phyloP scores from a whole-genome alignment of 2,329 filamentous ascomycete species.

The Cladophialophora exuberans region DNA sequence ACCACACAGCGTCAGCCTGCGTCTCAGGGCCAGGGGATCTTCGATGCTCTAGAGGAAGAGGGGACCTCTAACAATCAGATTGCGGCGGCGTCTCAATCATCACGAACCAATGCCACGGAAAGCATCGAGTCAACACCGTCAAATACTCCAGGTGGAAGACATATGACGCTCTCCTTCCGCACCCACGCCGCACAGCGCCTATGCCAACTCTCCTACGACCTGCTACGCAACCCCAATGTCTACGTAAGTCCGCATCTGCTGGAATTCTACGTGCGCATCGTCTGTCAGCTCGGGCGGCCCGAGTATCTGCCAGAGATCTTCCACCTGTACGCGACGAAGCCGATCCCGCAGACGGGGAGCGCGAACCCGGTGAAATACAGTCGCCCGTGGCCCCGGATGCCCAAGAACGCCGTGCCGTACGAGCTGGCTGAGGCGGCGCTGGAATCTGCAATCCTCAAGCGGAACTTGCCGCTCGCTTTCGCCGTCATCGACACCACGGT shows the following conservation, averaged over 20 bases:
- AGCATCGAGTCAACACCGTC: conserved; percentile 24
- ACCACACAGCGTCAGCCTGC: conserved; percentile 1
- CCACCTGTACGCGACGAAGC: conserved; percentile 81
- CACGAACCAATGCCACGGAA: neutral
- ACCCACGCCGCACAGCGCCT: conserved; percentile 48
- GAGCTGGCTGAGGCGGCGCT: conserved; percentile 73
- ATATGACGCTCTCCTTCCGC: conserved; percentile 38
- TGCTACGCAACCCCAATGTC: conserved; percentile 74
- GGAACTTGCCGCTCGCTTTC: conserved; percentile 77
- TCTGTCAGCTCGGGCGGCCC: conserved; percentile 72
- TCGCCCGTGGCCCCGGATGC: conserved; percentile 67
- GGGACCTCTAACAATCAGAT: no score
- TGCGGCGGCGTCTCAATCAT: no score
- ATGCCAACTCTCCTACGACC: conserved; percentile 64
- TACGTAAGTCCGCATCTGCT: conserved; percentile 78
- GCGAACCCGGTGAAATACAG: conserved; percentile 61
- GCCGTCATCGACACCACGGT: conserved; percentile 70
- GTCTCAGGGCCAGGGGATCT: conserved; percentile 33
- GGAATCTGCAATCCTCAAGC: conserved; percentile 75
- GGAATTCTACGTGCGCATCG: conserved; percentile 73
- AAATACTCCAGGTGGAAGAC: no score
- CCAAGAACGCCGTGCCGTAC: conserved; percentile 72
- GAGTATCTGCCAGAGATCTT: conserved; percentile 80
- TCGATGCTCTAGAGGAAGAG: conserved; percentile 29
- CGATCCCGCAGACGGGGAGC: conserved; percentile 63